Conservation (phyloP, 140 eudicot species). For the Cichorium intybus region DNA sequence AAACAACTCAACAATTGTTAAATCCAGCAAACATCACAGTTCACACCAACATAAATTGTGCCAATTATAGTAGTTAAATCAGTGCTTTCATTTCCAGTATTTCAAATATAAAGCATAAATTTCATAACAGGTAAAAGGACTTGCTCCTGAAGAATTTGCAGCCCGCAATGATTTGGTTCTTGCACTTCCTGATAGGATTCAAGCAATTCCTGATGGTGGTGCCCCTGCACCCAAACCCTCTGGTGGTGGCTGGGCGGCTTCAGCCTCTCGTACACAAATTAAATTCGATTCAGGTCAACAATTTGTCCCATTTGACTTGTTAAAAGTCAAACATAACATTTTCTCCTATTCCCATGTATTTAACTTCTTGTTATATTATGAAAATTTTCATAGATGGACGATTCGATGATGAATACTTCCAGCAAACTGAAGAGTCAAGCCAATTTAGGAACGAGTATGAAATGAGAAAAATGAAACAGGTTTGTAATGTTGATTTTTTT, state of each 20-base stretch:
- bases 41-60: too few species aligned
- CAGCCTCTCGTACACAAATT: conserved; percentile 75
- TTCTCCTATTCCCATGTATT: not conserved
- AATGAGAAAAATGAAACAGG: conserved; percentile 93
- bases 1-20: too few species aligned
- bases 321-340: not conserved
- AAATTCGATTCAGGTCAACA: conserved; percentile 83
- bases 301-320: not conserved
- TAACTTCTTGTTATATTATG: conserved; percentile 3
- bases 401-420: conserved; percentile 82
- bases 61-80: too few species aligned
- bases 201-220: conserved; percentile 95
- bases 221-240: conserved; percentile 78
- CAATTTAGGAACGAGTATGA: conserved; percentile 85
- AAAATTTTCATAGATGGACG: conserved; percentile 53
- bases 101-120: conserved; percentile 12
- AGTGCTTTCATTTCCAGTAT: too few species aligned
- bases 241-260: conserved; percentile 83
- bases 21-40: too few species aligned
- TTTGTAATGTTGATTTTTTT: conserved; percentile 28
- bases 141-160: conserved; percentile 82
- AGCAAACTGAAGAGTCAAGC: conserved; percentile 82
- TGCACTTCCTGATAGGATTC: conserved; percentile 90
- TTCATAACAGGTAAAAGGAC: conserved; percentile 83
- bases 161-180: conserved; percentile 89